A percentile compares a stretch with the other conserved stretches of the same genome.
These are phyloP conservation scores for Salix viminalis DNA, from an alignment of 345 rosid species.

Conservation along the genomic window DNA sequence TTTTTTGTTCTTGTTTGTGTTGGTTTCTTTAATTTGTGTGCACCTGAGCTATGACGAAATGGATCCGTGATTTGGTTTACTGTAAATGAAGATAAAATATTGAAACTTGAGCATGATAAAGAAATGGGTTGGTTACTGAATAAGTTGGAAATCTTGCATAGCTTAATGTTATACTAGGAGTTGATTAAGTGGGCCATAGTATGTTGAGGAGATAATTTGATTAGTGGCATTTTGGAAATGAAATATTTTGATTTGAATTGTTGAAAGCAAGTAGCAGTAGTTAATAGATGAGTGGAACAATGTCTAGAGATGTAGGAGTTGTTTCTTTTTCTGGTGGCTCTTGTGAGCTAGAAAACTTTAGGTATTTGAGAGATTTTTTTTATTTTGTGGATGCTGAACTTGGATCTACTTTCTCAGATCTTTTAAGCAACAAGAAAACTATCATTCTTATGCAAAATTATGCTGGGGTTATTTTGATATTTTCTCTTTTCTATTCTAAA, in stretches of 20 bases:
- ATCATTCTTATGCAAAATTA: not conserved
- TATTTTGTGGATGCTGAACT: not conserved
- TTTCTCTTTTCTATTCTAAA: not conserved
- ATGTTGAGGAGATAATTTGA: not conserved
- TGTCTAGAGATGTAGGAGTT: not conserved
- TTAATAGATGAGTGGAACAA: not conserved
- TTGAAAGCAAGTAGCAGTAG: not conserved
- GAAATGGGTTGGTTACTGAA: not conserved
- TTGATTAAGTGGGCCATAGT: not conserved
- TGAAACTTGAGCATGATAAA: not conserved
- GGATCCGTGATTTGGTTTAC: not conserved
- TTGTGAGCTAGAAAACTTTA: not conserved
- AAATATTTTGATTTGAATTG: not conserved
- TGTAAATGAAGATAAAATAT: not conserved
- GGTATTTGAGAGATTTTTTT: not conserved
- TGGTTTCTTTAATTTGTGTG: not conserved
- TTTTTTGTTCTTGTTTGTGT: not conserved
- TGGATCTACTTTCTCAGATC: not conserved
- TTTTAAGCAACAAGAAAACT: not conserved
- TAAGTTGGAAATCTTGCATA: not conserved
- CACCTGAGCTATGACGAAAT: not conserved
- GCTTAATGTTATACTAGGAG: not conserved
- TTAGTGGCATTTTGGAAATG: not conserved
- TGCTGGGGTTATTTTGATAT: too few species aligned
- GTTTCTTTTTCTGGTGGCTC: not conserved